phyloP scores from a whole-genome alignment of 2,329 filamentous ascomycete species.

The Domatiomyces globalis region DNA sequence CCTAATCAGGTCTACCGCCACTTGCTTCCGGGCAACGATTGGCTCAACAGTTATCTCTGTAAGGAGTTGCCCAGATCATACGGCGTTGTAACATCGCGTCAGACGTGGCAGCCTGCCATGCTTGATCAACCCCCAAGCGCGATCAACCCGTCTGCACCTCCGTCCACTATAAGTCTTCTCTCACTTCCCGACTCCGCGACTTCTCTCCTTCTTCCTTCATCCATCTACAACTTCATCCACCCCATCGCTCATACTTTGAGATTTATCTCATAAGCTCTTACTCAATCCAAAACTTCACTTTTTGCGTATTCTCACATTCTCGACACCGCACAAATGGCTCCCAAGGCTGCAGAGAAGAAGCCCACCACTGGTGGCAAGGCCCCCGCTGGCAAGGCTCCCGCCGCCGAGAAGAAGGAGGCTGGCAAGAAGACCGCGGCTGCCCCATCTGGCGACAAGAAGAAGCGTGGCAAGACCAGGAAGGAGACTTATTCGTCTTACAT shows the following conservation, averaged over 20 bases:
- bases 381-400: constrained; percentile 52
- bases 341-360: constrained; percentile 98
- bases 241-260: constrained; percentile 18
- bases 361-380: constrained; percentile 88
- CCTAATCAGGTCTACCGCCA: not conserved
- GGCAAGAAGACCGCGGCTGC: constrained; percentile 92
- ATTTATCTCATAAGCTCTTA: constrained; percentile 10
- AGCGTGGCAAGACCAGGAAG: constrained; percentile 99
- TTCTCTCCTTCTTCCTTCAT: constrained; percentile 22
- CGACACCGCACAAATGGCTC: constrained; percentile 62
- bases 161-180: constrained; percentile 33
- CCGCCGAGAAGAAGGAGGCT: constrained; percentile 98
- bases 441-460: constrained; percentile 96
- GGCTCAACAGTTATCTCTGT: not conserved
- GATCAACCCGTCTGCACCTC: constrained; percentile 30
- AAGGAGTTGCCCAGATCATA: not conserved
- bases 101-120: constrained; percentile 13
- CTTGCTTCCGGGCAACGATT: not conserved
- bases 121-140: constrained; percentile 29
- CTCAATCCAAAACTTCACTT: constrained; percentile 20
- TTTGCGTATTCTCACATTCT: constrained; percentile 18
- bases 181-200: constrained; percentile 28
- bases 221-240: constrained; percentile 23
- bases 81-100: not conserved
- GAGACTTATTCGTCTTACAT: constrained; percentile 99